A percentile compares a stretch with the other conserved stretches of the same genome.
phyloP scores from a whole-genome alignment of 345 rosid species.

The Linum usitatissimum region DNA sequence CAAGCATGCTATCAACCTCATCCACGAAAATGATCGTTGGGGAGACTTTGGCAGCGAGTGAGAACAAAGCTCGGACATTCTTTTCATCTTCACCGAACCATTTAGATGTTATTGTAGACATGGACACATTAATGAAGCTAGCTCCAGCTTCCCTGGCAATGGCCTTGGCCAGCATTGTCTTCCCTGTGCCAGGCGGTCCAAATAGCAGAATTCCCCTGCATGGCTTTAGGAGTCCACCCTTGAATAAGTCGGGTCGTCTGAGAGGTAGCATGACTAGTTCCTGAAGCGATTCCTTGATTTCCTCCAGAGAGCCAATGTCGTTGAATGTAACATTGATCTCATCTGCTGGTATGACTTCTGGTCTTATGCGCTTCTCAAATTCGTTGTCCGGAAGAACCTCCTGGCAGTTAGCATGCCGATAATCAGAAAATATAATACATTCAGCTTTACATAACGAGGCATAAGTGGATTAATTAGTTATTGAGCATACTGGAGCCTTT shows the following conservation, averaged over 20 bases:
- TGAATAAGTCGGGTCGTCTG: constrained; percentile 78
- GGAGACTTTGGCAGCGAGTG: constrained; percentile 79
- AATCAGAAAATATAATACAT: no score
- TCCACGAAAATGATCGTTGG: constrained; percentile 90
- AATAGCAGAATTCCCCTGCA: constrained; percentile 94
- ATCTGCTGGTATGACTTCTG: constrained; percentile 80
- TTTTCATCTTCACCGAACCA: constrained; percentile 99
- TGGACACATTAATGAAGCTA: constrained; percentile 87
- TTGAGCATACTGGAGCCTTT: constrained; percentile 39
- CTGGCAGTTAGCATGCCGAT: constrained; percentile 19
- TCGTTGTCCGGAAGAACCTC: constrained; percentile 81
- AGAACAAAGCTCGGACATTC: constrained; percentile 85
- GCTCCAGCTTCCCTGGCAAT: constrained; percentile 93
- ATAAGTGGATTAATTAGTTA: no score
- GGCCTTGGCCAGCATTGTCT: constrained; percentile 97
- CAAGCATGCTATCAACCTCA: constrained; percentile 98
- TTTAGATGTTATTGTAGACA: constrained; percentile 95
- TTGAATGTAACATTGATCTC: constrained; percentile 63
- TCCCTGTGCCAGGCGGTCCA: constrained; percentile 97
- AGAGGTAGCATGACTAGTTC: constrained; percentile 97
- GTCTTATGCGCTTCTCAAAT: constrained; percentile 93
- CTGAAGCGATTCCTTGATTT: constrained; percentile 80
- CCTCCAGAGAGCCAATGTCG: constrained; percentile 85
- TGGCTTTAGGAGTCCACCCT: constrained; percentile 80
- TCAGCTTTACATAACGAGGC: no score